Conservation (phyloP, 495 filamentous ascomycete species). For the Neurospora sp. region DNA sequence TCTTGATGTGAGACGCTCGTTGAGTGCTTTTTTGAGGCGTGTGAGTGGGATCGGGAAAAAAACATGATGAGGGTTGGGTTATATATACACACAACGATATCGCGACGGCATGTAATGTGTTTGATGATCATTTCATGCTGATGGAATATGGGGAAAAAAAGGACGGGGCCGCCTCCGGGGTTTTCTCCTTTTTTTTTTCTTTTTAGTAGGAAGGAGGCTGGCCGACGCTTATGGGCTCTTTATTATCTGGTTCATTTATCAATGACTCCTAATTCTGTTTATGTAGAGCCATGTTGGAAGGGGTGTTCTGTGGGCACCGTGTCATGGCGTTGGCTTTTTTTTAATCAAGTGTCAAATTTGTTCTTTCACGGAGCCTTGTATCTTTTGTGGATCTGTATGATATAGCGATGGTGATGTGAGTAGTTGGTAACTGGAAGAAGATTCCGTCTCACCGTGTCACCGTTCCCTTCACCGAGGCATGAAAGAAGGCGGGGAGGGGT, state of each 20-base stretch:
- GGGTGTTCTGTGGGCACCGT: not conserved
- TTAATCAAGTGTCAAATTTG: not conserved
- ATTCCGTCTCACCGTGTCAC: not conserved
- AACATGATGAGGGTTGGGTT: not conserved
- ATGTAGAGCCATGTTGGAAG: not conserved
- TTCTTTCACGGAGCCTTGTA: not conserved
- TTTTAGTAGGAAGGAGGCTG: not conserved
- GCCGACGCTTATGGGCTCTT: not conserved
- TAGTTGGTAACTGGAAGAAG: not conserved
- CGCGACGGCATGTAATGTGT: not conserved
- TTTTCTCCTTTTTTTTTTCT: not conserved
- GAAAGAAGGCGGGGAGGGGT: not conserved
- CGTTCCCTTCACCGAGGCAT: not conserved
- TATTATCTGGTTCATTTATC: not conserved
- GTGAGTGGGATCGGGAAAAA: not conserved
- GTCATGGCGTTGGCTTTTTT: not conserved
- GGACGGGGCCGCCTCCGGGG: not conserved
- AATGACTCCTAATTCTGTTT: not conserved
- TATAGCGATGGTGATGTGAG: not conserved
- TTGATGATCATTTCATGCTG: not conserved
- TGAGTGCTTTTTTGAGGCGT: conserved; percentile 1
- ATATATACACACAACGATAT: not conserved
- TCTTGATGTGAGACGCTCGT: not conserved
- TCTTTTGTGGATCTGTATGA: not conserved
- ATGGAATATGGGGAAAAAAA: not conserved